Percentiles rank a stretch among this genome's conserved stretches.
Conservation (phyloP, 148 eudicot genomes). For the Pouteria glomerata region DNA sequence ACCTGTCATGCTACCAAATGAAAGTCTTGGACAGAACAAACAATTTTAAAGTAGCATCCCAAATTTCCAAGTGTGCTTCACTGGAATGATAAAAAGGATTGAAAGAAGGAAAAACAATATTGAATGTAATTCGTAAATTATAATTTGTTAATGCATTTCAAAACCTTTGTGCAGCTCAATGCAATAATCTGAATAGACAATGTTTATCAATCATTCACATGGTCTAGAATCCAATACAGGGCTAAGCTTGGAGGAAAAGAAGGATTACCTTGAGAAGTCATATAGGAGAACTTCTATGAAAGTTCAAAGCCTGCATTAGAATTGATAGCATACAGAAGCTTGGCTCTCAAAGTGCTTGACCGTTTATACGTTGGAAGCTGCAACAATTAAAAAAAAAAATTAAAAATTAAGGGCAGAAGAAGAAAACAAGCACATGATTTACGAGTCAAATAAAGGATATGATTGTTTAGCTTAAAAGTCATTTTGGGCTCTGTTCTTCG, state of each 20-base stretch:
- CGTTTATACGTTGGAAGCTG: conserved; percentile 98
- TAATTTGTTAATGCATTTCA: not conserved
- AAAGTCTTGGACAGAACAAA: not conserved
- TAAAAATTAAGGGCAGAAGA: not conserved
- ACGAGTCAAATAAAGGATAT: conserved; percentile 9
- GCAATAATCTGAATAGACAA: not conserved
- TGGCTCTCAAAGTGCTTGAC: conserved; percentile 73
- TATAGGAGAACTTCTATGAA: conserved; percentile 35
- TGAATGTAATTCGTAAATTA: not conserved
- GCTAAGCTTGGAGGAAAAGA: not conserved
- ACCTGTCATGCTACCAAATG: no score
- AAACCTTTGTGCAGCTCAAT: not conserved
- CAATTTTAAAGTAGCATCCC: not conserved
- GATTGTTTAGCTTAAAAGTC: not conserved
- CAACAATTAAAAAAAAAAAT: conserved; percentile 13
- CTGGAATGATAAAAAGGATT: no score
- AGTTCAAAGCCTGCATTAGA: conserved; percentile 99
- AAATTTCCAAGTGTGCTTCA: not conserved
- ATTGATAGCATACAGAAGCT: conserved; percentile 91
- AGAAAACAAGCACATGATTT: conserved; percentile 5
- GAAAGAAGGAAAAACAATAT: not conserved
- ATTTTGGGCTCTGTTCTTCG: not conserved
- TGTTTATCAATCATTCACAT: not conserved
- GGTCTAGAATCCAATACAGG: not conserved
- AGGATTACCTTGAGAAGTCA: conserved; percentile 20